A percentile compares a stretch with the other conserved stretches of the same genome.
phyloP scores from a whole-genome alignment of 768 basidiomycete species.

The Lentinula boryana region DNA sequence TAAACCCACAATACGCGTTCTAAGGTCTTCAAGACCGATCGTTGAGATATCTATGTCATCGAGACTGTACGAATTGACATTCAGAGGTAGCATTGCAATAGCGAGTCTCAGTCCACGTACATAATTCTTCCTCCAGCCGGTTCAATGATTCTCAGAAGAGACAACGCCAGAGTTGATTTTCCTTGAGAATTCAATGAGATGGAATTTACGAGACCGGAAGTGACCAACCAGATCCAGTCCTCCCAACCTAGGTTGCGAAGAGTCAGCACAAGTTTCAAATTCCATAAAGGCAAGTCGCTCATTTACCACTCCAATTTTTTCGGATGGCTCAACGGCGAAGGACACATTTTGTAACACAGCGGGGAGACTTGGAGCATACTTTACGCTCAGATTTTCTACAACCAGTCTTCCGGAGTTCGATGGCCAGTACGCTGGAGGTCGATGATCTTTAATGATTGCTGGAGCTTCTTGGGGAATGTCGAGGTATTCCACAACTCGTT shows the following conservation, averaged over 20 bases:
- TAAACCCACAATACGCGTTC: constrained; percentile 49
- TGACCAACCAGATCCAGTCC: constrained; percentile 56
- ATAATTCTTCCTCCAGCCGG: constrained; percentile 49
- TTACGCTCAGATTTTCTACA: constrained; percentile 53
- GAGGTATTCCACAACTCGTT: constrained; percentile 68
- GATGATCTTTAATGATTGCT: constrained; percentile 43
- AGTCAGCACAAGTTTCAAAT: neutral
- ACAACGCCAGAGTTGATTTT: constrained; percentile 54
- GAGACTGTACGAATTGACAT: constrained; percentile 30
- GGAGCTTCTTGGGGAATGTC: constrained; percentile 65
- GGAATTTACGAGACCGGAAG: neutral
- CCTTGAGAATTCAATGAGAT: constrained; percentile 20
- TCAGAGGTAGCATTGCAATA: neutral
- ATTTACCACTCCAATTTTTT: constrained; percentile 66
- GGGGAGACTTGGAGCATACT: constrained; percentile 58
- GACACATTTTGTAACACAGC: constrained; percentile 52
- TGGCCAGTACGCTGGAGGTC: constrained; percentile 74
- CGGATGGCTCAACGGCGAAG: constrained; percentile 52
- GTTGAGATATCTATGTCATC: constrained; percentile 66
- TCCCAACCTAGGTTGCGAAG: constrained; percentile 40
- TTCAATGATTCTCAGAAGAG: constrained; percentile 59
- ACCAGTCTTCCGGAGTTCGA: constrained; percentile 50
- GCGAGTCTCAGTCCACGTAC: constrained; percentile 25
- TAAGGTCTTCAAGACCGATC: constrained; percentile 63
- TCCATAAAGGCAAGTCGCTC: neutral